Percentiles rank a stretch among this genome's conserved stretches.
These are phyloP conservation scores for Leccinellum rugosiceps DNA, from an alignment of 768 basidiomycete genomes.

Conservation along the genomic window DNA sequence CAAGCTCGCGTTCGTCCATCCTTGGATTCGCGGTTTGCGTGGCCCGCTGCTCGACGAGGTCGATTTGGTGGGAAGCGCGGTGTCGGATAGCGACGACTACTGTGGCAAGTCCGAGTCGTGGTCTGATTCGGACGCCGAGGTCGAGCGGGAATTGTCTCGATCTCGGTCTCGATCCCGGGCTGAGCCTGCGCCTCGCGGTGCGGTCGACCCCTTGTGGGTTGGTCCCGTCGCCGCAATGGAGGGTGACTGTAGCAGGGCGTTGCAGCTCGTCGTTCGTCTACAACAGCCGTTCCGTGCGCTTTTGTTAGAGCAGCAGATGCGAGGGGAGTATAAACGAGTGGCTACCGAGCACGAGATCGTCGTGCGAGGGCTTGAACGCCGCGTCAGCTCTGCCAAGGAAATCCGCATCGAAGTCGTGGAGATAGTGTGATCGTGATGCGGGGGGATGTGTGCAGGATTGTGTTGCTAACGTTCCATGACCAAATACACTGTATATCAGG, in stretches of 20 bases:
- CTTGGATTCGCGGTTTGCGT: slow-evolving; percentile 11
- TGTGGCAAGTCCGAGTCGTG: background rate
- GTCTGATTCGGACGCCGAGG: background rate
- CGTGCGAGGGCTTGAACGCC: background rate
- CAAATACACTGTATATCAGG: no score
- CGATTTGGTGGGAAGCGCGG: background rate
- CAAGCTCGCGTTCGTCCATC: slow-evolving; percentile 6
- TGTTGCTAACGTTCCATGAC: background rate
- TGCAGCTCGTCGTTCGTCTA: slow-evolving; percentile 7
- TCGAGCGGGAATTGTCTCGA: background rate
- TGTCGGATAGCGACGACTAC: background rate
- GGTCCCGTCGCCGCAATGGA: background rate
- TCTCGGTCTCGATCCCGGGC: background rate
- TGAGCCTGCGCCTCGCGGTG: background rate
- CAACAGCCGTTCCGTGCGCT: slow-evolving; percentile 8
- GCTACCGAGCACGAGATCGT: background rate
- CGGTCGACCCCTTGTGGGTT: background rate
- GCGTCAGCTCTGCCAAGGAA: background rate
- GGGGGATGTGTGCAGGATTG: background rate
- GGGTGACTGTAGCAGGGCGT: background rate
- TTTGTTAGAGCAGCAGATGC: slow-evolving; percentile 2
- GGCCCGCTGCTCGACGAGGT: background rate
- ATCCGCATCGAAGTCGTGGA: background rate
- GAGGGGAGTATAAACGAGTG: background rate
- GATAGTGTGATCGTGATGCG: background rate